Evolutionary conservation across 2,329 filamentous ascomycete genomes (phyloP).

Genomic region (Juglanconis oblonga): DNA sequence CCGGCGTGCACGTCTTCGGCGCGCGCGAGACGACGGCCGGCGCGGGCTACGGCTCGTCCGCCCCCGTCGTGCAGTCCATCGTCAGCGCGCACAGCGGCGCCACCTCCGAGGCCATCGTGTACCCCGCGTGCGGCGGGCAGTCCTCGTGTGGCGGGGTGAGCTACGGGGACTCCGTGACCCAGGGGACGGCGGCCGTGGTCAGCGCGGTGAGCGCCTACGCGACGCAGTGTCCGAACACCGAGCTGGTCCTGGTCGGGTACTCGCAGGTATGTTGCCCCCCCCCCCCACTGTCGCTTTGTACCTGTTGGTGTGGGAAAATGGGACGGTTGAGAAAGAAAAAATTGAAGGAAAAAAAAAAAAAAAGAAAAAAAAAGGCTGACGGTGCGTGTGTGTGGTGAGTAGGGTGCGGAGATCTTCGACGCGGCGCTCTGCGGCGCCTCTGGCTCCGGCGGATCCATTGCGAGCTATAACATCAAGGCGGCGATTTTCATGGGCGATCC

Average conservation of each 20-base stretch:
- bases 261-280: constrained; percentile 55
- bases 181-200: constrained; percentile 54
- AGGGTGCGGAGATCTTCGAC: constrained; percentile 51
- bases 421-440: constrained; percentile 43
- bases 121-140: constrained; percentile 59
- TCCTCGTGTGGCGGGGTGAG: constrained; percentile 50
- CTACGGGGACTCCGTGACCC: constrained; percentile 53
- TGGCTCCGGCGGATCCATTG: constrained; percentile 40
- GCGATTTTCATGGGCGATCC: constrained; percentile 64
- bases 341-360: too few relatives aligned
- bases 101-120: constrained; percentile 44
- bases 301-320: constrained; percentile 47
- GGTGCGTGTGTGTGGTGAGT: constrained; percentile 24
- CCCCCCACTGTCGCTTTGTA: constrained; percentile 27
- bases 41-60: constrained; percentile 42
- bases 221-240: constrained; percentile 50
- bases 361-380: too few relatives aligned
- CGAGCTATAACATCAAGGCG: constrained; percentile 54
- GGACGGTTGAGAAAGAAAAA: not conserved
- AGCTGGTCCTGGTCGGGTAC: constrained; percentile 61
- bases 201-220: constrained; percentile 55
- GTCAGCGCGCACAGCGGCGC: constrained; percentile 41
- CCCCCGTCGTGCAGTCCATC: constrained; percentile 43
- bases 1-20: constrained; percentile 46
- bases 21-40: constrained; percentile 48